Base-by-base conservation (phyloP, 2,329 filamentous ascomycete genomes). In the Teratosphaeria pseudoeucalypti region DNA sequence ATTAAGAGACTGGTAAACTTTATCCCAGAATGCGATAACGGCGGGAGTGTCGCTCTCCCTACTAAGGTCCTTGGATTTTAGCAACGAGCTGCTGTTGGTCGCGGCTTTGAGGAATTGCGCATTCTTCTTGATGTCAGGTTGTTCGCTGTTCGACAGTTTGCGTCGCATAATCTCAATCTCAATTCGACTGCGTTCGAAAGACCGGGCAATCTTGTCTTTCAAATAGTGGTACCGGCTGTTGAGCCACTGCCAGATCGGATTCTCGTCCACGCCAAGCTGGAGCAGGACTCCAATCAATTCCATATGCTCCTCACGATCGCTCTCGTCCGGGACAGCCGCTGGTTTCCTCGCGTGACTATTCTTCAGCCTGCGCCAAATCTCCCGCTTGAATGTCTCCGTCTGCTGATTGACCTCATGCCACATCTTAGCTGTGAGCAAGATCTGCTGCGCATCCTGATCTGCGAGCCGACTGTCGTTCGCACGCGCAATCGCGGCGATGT, bases 231-330 rank as follows among this genome's bases (percentile, higher is more conserved):
- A 95, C 54, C 90, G 86, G 69, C 90, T 96, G 58, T 92, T 78
- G 29, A 99, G 83, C 92, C 94, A 99, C 11, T 95, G 82, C 89
- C 90, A 96, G 63, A 99, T 95, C 1, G 94, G 94, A 67, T 95
- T 99, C 61, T 97, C 91, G 10, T 95, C 88, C 2, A 96, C 91
- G 6, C 94, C 95, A 23, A 99, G 79, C 73, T 99, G 92, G n/a
- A 99, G 77, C 57, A 99, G 80, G 39, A 96, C 80, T 26, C 85
- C 82, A 58, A 99, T 97, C 55, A 96, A 79, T 70, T 96, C 90
- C 84, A 96, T 90, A 68, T 96, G 88, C 71, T 96, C 90, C 69
- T 92, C 90, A 81, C 81, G 56, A 70, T 75, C 56, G 49, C 71
- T 70, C 68, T 77, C 72, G 11, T 70, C 68, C 2, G 64, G 58